A percentile compares a stretch with the other conserved stretches of the same genome.
phyloP scores from a whole-genome alignment of 805 yeast genomes.

The Myxozyma mucilagina region DNA sequence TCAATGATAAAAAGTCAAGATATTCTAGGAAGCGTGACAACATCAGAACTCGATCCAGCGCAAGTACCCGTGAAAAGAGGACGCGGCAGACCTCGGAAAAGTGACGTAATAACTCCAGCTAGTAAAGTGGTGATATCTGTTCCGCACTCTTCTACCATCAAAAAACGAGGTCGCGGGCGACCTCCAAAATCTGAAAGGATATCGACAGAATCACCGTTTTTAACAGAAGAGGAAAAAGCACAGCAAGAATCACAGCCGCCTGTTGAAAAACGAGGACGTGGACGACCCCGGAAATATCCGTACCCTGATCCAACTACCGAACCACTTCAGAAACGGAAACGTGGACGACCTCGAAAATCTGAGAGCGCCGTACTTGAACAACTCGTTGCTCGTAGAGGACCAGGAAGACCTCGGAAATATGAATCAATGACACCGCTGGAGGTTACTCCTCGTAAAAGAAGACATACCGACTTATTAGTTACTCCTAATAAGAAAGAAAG shows the following conservation, averaged over 20 bases:
- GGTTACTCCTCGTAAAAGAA: conserved; percentile 5
- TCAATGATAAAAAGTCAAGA: not conserved
- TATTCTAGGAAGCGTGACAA: not conserved
- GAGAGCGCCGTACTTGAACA: no score
- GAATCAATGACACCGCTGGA: not conserved
- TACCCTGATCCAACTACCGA: not conserved
- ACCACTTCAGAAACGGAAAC: not conserved
- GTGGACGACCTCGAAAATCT: not conserved
- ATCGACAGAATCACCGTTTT: not conserved
- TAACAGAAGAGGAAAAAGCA: not conserved
- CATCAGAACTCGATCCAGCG: not conserved
- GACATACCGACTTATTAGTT: not conserved
- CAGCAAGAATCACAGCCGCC: not conserved
- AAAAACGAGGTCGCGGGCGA: not conserved
- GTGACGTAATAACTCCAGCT: not conserved
- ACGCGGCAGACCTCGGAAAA: conserved; percentile 6
- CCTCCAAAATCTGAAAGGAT: not conserved
- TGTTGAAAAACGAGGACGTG: not conserved
- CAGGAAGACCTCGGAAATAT: conserved; percentile 1
- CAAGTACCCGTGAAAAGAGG: not conserved
- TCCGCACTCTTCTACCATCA: not conserved
- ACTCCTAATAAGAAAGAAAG: conserved; percentile 5
- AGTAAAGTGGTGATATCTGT: not conserved
- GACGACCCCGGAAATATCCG: not conserved
- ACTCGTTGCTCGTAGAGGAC: not conserved